Evolutionary conservation across 768 basidiomycete species (phyloP), one percentile per base, ranked within the genome.

Genomic region (Boletus vinaceobasis): DNA sequence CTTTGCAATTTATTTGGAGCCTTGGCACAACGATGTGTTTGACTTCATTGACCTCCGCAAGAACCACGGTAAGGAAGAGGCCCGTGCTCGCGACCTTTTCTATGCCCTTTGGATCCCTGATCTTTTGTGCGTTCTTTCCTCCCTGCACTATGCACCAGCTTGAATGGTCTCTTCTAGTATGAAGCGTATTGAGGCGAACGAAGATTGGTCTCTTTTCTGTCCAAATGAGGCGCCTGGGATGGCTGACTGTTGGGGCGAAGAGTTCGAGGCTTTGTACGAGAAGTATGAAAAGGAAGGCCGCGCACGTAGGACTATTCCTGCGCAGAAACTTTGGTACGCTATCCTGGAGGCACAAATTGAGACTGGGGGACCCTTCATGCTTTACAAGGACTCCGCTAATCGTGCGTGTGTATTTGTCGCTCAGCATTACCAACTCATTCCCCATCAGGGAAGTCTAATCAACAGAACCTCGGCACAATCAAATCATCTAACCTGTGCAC

Each of bases 401-500:
- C 74, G 93, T 94, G 63, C 51, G 88, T 75, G 1, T 11, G 17
- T 17, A 26, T 33, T 33, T 39, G 43, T 51, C 15, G 35, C 45
- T 48, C n/a, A 36, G 23, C 23, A 29, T 33, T 42, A 37, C 13
- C 38, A 17, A 21, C 40, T 58, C 23, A 60, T 21, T 8, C 43
- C 21, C 15, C 11, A 5, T 35, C n/a, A 95, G 91, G 80, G 63
- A 99, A 99, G 76, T 98, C 95, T 14, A 99, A 99, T 76, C 97
- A 99, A 73, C 86, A 93, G 76, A 97, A 99, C 75, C 80, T 99
- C 27, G 97, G 97, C 31, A 96, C 93, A 8, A 98, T 99, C 86
- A 98, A 97, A 78, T 98, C 94, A 1, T 98, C 96, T 48, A 99
- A 99, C 71, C 79, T 99, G 44, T 99, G 97, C 79, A 98, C 96